Base-by-base conservation (phyloP, 495 filamentous ascomycete species). In the Xylaria sp. region DNA sequence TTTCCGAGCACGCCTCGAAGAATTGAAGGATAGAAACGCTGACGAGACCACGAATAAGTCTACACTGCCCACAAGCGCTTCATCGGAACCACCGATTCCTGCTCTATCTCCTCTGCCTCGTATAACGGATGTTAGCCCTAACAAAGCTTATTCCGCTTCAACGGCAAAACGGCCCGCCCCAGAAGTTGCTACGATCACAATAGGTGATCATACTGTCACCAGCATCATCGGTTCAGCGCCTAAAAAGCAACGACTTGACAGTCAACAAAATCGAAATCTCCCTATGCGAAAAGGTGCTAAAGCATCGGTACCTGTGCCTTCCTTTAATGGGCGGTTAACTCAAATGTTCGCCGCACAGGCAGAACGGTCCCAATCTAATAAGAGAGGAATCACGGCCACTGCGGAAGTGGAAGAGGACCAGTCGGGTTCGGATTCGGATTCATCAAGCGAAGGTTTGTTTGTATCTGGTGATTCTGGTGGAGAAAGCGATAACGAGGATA, bases 181-280 rank as follows among this genome's bases (percentile, higher is more conserved):
- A n/a, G 91, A 94, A 76, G 83, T 90, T 61, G 94, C 95, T 40
- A 97, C 93, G 3, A 96, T 98, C 40, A 97, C 93, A 0, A 92
- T 98, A 66, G 95, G 93, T 4, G 87, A 92, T 65, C 89, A 88
- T 48, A 94, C 93, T 0, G 89, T 94, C 26, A 94, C 82, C 0
- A 85, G 80, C 44, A 74, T 83, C 31, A 83, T 87, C 59, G 85
- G 86, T 1, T 81, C 79, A 14, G 74, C 80, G 26, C 69, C 78
- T 2, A 88, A 87, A 72, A 81, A 79, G 55, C 74, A 73, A 48
- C 78, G 80, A 43, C 67, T 75, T n/a, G 75, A 63, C 7, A 74
- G 73, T 24, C 35, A 71, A 41, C 55, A 62, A 48, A 50, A 57
- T 5, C 61, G 43, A 19, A 72, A 71, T 21, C 31, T 57, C 31